Base-by-base conservation (phyloP, 345 rosid genomes). In the Heritiera fomes region DNA sequence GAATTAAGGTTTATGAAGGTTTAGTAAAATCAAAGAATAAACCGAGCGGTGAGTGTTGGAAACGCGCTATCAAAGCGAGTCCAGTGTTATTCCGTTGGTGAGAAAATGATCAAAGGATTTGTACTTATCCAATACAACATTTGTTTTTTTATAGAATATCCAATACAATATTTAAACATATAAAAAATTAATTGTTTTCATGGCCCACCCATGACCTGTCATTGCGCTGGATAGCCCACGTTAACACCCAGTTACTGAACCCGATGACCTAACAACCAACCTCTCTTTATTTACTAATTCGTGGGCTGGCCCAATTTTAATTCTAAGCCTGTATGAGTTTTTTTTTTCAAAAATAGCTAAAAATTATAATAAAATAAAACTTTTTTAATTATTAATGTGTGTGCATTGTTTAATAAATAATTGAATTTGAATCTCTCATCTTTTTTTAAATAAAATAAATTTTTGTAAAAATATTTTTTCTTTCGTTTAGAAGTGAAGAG, bases 71-170 rank as follows among this genome's bases (percentile, higher is more conserved):
- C 5, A 18, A 8, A 66, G 71, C 50, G 71, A 66, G 71, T 66
- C 3, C 11, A 18, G 8, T 8, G 8, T 15, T 40, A 65, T 65
- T 65, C 47, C 28, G 15, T 40, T 15, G 15, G 8, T 41, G 18
- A 41, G 71, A 66, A 66, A n/a, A 68, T 68, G 73, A 69, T 69
- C 20, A 67, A 67, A 67, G 32, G 55, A 46, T 20, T 46, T 20
- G 73, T 69, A 38, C 55, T 69, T 69, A 69, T 69, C 73, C 73
- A 69, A 23, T 46, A 69, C 18, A 20, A 34, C 3, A 34, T 34
- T 34, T 0, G 28, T 23, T 23, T 23, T 23, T 23, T 23, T 23
- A 23, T 23, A 23, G 28, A 23, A 23, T 69, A 69, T 69, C 73
- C 73, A 69, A 23, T 46, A 69, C 18, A 20, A 34, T 34, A 34